phyloP scores from a whole-genome alignment of 2,329 filamentous ascomycete genomes.

The Xylaria multiplex region DNA sequence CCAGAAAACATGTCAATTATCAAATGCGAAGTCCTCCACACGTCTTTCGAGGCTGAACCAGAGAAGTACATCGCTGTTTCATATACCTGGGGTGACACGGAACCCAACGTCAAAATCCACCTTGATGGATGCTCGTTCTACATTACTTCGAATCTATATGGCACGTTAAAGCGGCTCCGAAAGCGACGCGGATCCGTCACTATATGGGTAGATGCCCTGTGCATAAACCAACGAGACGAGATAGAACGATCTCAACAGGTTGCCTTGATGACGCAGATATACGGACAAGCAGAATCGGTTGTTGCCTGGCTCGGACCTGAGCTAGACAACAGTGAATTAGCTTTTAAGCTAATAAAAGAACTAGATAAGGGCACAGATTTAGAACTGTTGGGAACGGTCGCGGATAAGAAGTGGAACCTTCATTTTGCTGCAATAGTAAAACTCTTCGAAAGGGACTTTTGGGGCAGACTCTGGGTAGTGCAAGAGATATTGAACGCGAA shows the following conservation, averaged over 20 bases:
- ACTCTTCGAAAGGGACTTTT: constrained; percentile 51
- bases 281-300: constrained; percentile 34
- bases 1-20: constrained; percentile 7
- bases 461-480: constrained; percentile 50
- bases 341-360: constrained; percentile 31
- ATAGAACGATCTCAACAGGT: constrained; percentile 31
- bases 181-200: constrained; percentile 20
- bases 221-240: constrained; percentile 41
- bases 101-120: constrained; percentile 4
- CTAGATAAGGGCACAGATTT: background rate
- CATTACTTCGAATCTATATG: constrained; percentile 37
- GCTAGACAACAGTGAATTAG: constrained; percentile 31
- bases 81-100: constrained; percentile 20
- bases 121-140: constrained; percentile 10
- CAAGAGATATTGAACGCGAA: constrained; percentile 46
- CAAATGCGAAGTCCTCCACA: constrained; percentile 27
- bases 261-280: constrained; percentile 37
- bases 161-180: constrained; percentile 36
- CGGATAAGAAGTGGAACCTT: background rate
- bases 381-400: background rate
- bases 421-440: constrained; percentile 42
- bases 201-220: constrained; percentile 46
- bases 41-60: constrained; percentile 5
- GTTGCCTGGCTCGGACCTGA: constrained; percentile 40
- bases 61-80: constrained; percentile 14